phyloP scores from a whole-genome alignment of 108 stramenopile species.

The Fistulifera pelliculosa region DNA sequence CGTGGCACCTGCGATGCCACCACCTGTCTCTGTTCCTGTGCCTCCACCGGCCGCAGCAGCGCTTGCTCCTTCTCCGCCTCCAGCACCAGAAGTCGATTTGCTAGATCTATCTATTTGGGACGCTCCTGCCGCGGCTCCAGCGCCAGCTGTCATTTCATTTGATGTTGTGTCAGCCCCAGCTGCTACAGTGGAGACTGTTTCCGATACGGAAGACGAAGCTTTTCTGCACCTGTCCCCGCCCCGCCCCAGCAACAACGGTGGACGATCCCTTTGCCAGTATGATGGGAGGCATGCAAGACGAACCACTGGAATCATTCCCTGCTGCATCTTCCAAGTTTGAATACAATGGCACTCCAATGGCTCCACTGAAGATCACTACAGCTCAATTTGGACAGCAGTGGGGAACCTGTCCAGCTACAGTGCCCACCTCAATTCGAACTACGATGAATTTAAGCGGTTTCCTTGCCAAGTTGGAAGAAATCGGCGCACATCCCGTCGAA shows the following conservation, averaged over 20 bases:
- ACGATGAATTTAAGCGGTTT: conserved; percentile 24
- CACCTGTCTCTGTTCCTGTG: conserved; percentile 20
- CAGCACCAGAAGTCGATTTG: conserved; percentile 25
- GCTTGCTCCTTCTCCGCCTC: conserved; percentile 32
- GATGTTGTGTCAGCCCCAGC: conserved; percentile 23
- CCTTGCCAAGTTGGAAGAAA: conserved; percentile 50
- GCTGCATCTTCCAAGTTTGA: conserved; percentile 52
- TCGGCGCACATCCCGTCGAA: conserved; percentile 69
- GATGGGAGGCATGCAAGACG: conserved; percentile 41
- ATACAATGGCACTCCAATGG: conserved; percentile 55
- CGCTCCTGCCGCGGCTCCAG: conserved; percentile 32
- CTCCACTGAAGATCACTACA: conserved; percentile 79
- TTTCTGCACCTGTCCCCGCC: conserved; percentile 29
- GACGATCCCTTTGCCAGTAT: conserved; percentile 74
- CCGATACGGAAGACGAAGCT: conserved; percentile 26
- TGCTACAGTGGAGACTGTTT: conserved; percentile 32
- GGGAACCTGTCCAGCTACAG: conserved; percentile 61
- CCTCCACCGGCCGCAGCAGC: conserved; percentile 34
- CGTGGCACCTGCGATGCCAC: conserved; percentile 33
- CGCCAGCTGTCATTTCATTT: conserved; percentile 22
- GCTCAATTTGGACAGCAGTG: conserved; percentile 87
- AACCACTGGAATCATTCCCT: conserved; percentile 41
- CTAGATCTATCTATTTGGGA: conserved; percentile 30
- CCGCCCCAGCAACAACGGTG: conserved; percentile 19
- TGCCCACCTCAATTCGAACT: conserved; percentile 39